phyloP scores from a whole-genome alignment of 2,329 filamentous ascomycete genomes.

The Penicillium capsulatum region DNA sequence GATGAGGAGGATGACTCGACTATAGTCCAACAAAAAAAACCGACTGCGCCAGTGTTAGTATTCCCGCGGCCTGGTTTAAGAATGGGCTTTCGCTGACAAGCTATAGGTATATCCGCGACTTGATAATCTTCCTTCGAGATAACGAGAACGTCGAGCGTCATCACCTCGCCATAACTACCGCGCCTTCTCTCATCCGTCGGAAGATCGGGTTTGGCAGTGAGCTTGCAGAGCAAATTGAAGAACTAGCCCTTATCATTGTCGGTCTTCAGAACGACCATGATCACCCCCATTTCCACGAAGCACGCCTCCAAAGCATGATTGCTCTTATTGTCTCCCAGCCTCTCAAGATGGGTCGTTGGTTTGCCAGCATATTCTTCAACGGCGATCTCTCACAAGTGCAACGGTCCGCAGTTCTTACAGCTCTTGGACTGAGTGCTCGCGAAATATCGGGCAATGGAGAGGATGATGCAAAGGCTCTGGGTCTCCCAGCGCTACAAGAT shows the following conservation, averaged over 20 bases:
- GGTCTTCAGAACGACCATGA: constrained; percentile 84
- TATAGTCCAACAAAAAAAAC: constrained; percentile 75
- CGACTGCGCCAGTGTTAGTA: constrained; percentile 68
- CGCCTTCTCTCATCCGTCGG: constrained; percentile 74
- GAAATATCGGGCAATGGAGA: constrained; percentile 76
- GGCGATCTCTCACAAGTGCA: constrained; percentile 88
- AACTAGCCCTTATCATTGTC: constrained; percentile 70
- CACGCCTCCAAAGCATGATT: constrained; percentile 75
- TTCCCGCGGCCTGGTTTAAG: neutral
- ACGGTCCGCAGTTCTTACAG: constrained; percentile 73
- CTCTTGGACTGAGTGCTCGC: constrained; percentile 74
- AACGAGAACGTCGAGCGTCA: constrained; percentile 81
- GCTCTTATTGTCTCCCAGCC: constrained; percentile 75
- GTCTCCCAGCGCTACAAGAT: constrained; percentile 32
- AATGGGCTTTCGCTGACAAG: constrained; percentile 4
- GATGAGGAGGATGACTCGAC: constrained; percentile 94
- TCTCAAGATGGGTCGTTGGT: constrained; percentile 74
- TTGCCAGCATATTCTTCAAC: constrained; percentile 79
- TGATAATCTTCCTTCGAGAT: constrained; percentile 74
- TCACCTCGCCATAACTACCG: constrained; percentile 70
- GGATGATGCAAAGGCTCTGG: constrained; percentile 44
- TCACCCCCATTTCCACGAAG: constrained; percentile 69
- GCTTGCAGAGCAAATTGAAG: constrained; percentile 75
- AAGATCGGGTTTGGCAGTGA: constrained; percentile 88
- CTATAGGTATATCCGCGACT: constrained; percentile 69